These are phyloP conservation scores for Boletellus dicymbophilus DNA, from an alignment of 1,284 basidiomycete genomes.

Conservation along the genomic window DNA sequence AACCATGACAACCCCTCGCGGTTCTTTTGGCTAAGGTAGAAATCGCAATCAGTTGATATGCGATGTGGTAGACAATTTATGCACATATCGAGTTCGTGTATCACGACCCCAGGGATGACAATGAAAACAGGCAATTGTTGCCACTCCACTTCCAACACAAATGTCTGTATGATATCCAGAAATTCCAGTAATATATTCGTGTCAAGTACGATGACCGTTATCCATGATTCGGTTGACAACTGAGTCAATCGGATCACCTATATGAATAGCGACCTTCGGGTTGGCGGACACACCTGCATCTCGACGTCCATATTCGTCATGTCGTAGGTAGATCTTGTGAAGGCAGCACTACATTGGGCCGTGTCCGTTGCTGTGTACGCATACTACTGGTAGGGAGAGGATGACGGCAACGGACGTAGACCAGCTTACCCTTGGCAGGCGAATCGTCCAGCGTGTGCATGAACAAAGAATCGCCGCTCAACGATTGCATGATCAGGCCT, in stretches of 20 bases:
- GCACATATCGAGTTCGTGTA: slow-evolving; percentile 73
- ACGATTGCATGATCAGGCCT: slow-evolving; percentile 1
- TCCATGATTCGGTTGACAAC: slow-evolving; percentile 38
- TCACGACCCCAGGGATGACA: slow-evolving; percentile 69
- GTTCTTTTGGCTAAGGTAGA: slow-evolving; percentile 59
- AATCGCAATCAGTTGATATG: slow-evolving; percentile 4
- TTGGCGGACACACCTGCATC: slow-evolving; percentile 49
- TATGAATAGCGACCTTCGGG: background rate
- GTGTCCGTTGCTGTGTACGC: slow-evolving; percentile 6
- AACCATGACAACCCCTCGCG: slow-evolving; percentile 60
- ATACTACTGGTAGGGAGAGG: background rate
- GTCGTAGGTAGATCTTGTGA: slow-evolving; percentile 51
- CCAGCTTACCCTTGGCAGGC: slow-evolving; percentile 10
- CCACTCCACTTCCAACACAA: slow-evolving; percentile 60
- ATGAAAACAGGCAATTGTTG: slow-evolving; percentile 51
- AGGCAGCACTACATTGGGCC: slow-evolving; percentile 36
- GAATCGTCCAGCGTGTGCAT: background rate
- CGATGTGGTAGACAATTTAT: background rate
- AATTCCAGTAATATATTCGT: slow-evolving; percentile 73
- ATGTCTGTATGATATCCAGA: slow-evolving; percentile 61
- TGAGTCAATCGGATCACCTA: background rate
- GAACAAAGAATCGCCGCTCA: background rate
- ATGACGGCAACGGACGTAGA: background rate
- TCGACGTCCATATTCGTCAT: slow-evolving; percentile 67
- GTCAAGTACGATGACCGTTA: slow-evolving; percentile 65